phyloP scores from a whole-genome alignment of 345 rosid species.

The Geranium rotundifolium region DNA sequence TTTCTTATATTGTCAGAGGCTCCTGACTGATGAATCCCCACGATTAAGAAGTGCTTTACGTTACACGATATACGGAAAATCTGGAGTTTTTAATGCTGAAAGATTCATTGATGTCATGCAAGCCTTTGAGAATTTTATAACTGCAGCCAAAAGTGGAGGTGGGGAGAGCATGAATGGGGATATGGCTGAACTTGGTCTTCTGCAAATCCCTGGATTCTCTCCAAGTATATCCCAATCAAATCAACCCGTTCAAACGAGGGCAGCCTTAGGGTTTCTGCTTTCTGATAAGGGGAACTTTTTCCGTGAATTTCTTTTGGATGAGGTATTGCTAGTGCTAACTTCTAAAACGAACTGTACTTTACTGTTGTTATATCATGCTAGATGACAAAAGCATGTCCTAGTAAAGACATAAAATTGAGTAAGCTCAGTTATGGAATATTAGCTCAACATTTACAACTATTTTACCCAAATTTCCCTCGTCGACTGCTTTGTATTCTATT shows the following conservation, averaged over 20 bases:
- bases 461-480: too few species aligned
- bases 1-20: constrained; percentile 43
- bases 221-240: constrained; percentile 28
- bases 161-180: constrained; percentile 77
- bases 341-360: background rate
- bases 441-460: too few species aligned
- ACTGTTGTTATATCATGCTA: background rate
- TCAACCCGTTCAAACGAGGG: constrained; percentile 74
- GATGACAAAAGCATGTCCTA: background rate
- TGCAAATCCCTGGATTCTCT: constrained; percentile 39
- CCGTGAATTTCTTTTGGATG: constrained; percentile 90
- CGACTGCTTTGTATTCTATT: too few species aligned
- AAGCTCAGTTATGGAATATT: too few species aligned
- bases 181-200: constrained; percentile 85
- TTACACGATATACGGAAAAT: constrained; percentile 83
- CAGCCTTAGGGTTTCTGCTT: constrained; percentile 73
- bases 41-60: constrained; percentile 74
- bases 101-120: constrained; percentile 96
- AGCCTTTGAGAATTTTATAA: constrained; percentile 90
- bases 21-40: constrained; percentile 84
- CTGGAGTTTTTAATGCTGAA: constrained; percentile 93
- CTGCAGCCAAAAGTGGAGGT: constrained; percentile 97
- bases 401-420: too few species aligned
- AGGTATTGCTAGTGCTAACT: constrained; percentile 32
- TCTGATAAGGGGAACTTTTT: constrained; percentile 84